Evolutionary conservation across 2,329 filamentous ascomycete species (phyloP), one percentile per base, ranked within the genome.

Genomic region (Aspergillus fumigatiaffinis): DNA sequence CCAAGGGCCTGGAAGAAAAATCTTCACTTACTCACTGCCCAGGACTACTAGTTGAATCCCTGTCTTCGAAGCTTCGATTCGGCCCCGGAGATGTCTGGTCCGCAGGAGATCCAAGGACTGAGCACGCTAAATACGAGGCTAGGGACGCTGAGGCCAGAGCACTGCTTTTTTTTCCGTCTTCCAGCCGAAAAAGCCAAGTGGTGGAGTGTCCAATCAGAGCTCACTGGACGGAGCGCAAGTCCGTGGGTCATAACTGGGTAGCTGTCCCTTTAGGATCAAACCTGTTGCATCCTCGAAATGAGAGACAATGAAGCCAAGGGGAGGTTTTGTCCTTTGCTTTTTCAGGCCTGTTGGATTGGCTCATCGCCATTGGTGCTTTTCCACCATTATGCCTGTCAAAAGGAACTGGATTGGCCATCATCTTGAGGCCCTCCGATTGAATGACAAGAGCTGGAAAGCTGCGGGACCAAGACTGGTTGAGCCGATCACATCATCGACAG

Each of bases 1-100:
- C 14, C 53, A 47, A 21, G 49, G 56, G 21, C 53, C 50, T 52
- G 48, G 51, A 54, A 35, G 47, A 32, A 41, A 29, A 23, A 52
- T 46, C 32, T 53, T 57, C 44, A 58, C 55, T 38, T 38, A 17
- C 32, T 38, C 32, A 5, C 14, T 38, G 4, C 5, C 14, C 32
- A 38, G 32, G 32, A 17, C 32, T 35, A 14, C 32, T 3, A n/a
- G 2, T 38, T 38, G 14, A 7, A 17, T 38, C 14, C 32, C 17
- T 17, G 32, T 38, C 32, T 38, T 38, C 32, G 14, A 38, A 38
- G 14, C 32, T 7, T 38, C 14, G 5, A 38, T 38, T 17, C 32
- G 3, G 5, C 14, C 32, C 8, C 62, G 62, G 62, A 64, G 60
- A 60, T 60, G 56, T 55, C 53, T 64, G 54, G 51, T 64, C 60